Base-by-base conservation (phyloP, 306 rosid species). In the Lotus japonicus region DNA sequence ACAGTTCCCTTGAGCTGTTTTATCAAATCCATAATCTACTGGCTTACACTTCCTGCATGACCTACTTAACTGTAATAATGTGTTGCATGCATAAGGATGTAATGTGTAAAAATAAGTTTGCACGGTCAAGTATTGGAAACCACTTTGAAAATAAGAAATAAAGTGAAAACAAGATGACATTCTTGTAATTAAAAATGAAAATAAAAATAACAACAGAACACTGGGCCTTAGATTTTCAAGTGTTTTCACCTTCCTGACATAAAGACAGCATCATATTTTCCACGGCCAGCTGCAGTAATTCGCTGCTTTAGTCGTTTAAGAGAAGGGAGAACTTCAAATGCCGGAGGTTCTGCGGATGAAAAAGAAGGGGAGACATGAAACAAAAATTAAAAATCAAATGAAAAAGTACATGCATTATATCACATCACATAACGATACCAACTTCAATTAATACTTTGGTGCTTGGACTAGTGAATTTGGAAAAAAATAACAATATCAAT, bases 261-360 rank as follows among this genome's bases (percentile, higher is more conserved):
- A 70, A 94, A 86, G 65, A 94, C 92, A 58, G 97, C 92, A 79
- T 79, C 86, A 52, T 90, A 90, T 72, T 85, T 86, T 71, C 96
- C 97, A 55, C 96, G 89, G 68, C 95, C 80, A 42, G 98, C 95
- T 11, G 95, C 91, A 26, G 67, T 70, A 64, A 94, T 75, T 28
- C 97, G 87, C 71, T 94, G 98, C 71, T 94, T 90, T 75, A 94
- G 79, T 85, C 77, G 81, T 79, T 80, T 90, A 71, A 94, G 98
- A 75, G 97, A 88, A 15, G 98, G 98, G 8, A 94, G 96, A 68
- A 94, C 97, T 77, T 90, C 95, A 79, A 94, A 94, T 35, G 95
- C 98, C 1, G 98, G 98, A 81, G 84, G 83, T 69, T 94, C 98
- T 94, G 87, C 70, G 71, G 35, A 66, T 17, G 18, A 56, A 64